A percentile compares a stretch with the other conserved stretches of the same genome.
Evolutionary conservation across 2,329 filamentous ascomycete genomes (phyloP).

Genomic region (Trichoderma breve): DNA sequence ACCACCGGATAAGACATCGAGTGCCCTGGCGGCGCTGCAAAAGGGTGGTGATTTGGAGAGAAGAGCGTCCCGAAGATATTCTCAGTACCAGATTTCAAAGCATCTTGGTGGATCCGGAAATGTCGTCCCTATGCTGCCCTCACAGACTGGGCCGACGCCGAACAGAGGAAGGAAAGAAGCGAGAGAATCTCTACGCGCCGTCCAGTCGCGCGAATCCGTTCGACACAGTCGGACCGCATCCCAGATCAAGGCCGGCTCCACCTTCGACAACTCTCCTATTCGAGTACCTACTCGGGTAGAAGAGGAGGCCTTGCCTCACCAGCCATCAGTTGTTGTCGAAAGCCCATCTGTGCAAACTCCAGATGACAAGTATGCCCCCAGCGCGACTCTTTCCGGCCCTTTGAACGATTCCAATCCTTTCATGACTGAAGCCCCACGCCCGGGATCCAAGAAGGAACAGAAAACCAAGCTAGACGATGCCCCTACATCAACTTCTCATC

Average conservation of each 20-base stretch:
- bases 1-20: slow-evolving; percentile 76
- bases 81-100: slow-evolving; percentile 94
- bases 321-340: slow-evolving; percentile 27
- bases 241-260: slow-evolving; percentile 41
- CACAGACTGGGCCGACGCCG: slow-evolving; percentile 78
- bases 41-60: slow-evolving; percentile 89
- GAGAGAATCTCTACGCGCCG: slow-evolving; percentile 76
- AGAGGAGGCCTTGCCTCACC: slow-evolving; percentile 50
- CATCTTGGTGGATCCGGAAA: slow-evolving; percentile 78
- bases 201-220: slow-evolving; percentile 53
- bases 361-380: slow-evolving; percentile 61
- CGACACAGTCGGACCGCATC: slow-evolving; percentile 51
- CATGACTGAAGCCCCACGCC: slow-evolving; percentile 21
- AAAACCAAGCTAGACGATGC: slow-evolving; percentile 27
- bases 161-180: slow-evolving; percentile 78
- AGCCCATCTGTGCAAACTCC: slow-evolving; percentile 54
- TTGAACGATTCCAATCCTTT: slow-evolving; percentile 46
- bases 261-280: slow-evolving; percentile 59
- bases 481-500: slow-evolving; percentile 22
- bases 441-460: slow-evolving; percentile 23
- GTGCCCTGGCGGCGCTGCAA: slow-evolving; percentile 86
- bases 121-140: slow-evolving; percentile 81
- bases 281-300: slow-evolving; percentile 60
- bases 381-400: slow-evolving; percentile 60
- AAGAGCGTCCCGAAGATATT: slow-evolving; percentile 88